A percentile compares a stretch with the other conserved stretches of the same genome.
phyloP scores from a whole-genome alignment of 2,329 filamentous ascomycete genomes.

The Rutstroemia sp. region DNA sequence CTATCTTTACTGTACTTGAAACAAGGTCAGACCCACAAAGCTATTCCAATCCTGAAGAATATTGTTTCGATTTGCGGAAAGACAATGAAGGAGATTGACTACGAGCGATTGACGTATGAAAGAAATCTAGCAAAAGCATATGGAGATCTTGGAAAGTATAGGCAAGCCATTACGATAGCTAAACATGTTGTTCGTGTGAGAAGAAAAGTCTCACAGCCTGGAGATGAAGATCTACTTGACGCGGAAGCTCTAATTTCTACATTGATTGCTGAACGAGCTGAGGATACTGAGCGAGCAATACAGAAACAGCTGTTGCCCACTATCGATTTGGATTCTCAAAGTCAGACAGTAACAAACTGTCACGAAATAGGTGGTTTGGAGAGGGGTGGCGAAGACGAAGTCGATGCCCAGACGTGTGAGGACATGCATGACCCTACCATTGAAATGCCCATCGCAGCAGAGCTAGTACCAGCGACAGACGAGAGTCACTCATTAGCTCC shows the following conservation, averaged over 20 bases:
- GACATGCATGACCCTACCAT: too few species aligned
- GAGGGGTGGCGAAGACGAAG: background rate
- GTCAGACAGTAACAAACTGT: too few species aligned
- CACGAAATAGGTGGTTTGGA: background rate
- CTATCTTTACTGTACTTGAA: background rate
- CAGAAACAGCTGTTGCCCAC: too few species aligned
- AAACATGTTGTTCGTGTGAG: background rate
- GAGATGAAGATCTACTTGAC: background rate
- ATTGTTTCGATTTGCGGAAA: background rate
- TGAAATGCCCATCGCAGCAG: too few species aligned
- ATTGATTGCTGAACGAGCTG: background rate
- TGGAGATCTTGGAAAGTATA: background rate
- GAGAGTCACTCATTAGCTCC: too few species aligned
- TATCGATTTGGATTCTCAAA: too few species aligned
- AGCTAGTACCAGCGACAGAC: too few species aligned
- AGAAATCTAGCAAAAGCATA: background rate
- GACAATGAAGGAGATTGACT: background rate
- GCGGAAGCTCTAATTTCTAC: background rate
- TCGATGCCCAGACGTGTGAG: too few species aligned
- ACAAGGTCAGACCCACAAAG: background rate
- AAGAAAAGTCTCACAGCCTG: background rate
- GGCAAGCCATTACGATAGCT: background rate
- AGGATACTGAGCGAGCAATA: too few species aligned
- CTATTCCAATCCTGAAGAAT: background rate
- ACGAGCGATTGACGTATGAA: background rate